These are phyloP conservation scores for Abrus pulchellus DNA, from an alignment of 306 rosid species.

Conservation along the genomic window DNA sequence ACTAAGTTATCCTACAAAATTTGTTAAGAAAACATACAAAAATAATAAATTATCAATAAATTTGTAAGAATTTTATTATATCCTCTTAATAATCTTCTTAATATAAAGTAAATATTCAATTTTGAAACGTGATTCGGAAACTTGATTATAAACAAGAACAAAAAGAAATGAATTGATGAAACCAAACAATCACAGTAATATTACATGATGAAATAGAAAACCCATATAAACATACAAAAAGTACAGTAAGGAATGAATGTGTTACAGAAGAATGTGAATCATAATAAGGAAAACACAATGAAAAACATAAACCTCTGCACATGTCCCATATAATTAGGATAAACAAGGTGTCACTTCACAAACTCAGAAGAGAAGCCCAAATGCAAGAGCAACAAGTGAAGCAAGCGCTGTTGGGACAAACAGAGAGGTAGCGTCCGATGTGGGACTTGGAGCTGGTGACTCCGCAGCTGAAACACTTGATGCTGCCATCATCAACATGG, in stretches of 20 bases:
- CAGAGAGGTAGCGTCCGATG: slow-evolving; percentile 53
- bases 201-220: slow-evolving; percentile 16
- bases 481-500: slow-evolving; percentile 40
- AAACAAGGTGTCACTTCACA: not conserved
- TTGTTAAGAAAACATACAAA: too few relatives aligned
- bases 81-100: too few relatives aligned
- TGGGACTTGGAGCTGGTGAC: slow-evolving; percentile 60
- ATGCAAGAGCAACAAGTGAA: slow-evolving; percentile 44
- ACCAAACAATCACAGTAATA: not conserved
- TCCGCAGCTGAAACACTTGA: slow-evolving; percentile 41
- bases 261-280: slow-evolving; percentile 16
- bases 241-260: slow-evolving; percentile 1
- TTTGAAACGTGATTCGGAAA: too few relatives aligned
- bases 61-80: too few relatives aligned
- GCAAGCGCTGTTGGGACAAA: slow-evolving; percentile 50
- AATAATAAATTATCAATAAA: too few relatives aligned
- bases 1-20: too few relatives aligned
- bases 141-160: not conserved
- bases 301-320: not conserved
- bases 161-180: slow-evolving; percentile 1
- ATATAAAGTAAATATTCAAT: too few relatives aligned
- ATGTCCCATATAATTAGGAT: slow-evolving; percentile 5
- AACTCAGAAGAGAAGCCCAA: slow-evolving; percentile 47
- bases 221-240: not conserved
- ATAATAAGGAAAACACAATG: not conserved